Evolutionary conservation across 768 basidiomycete species (phyloP), one percentile per base, ranked within the genome.

Genomic region (Tubosaeta sp.): DNA sequence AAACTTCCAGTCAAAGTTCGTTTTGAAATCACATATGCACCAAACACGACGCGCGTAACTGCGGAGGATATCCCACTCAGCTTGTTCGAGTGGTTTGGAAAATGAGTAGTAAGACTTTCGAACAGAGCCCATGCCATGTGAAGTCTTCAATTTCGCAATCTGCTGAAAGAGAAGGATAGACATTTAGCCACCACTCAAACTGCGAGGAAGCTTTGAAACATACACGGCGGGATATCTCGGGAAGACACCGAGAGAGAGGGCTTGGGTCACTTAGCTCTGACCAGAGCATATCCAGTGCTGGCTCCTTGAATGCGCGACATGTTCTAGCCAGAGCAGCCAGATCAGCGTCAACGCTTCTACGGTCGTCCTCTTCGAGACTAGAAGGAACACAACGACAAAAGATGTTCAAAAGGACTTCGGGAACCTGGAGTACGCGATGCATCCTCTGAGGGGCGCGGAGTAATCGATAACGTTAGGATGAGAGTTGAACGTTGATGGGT

Each of bases 241-340:
- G 52, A 25, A 50, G 44, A n/a, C 44, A 56, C n/a, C n/a, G 16
- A 6, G 14, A 6, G 0, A 55, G 25, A 14, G 55, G 39, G 8
- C 29, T 19, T 11, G 50, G 48, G 17, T 50, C 34, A 1, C 12
- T 1, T 33, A 55, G 33, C 12, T 50, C 48, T 3, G 41, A 56
- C 53, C 55, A 55, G 9, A 56, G 48, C 1, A 46, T 32, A n/a
- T 53, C 26, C 32, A 56, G 25, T 11, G 55, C 55, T 12, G 48
- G 52, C 2, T 50, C 55, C 41, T 50, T 56, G 29, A 56, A 54
- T 4, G 25, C 11, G 8, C 11, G 48, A 29, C 44, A 56, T 5
- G 55, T 54, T 27, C 48, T 31, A 19, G 48, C 48, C 7, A 56
- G 34, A 6, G 13, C n/a, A n/a, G 38, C 33, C 12, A 56, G 22